Evolutionary conservation across 495 filamentous ascomycete species (phyloP).

Genomic region (Neurospora sp.): DNA sequence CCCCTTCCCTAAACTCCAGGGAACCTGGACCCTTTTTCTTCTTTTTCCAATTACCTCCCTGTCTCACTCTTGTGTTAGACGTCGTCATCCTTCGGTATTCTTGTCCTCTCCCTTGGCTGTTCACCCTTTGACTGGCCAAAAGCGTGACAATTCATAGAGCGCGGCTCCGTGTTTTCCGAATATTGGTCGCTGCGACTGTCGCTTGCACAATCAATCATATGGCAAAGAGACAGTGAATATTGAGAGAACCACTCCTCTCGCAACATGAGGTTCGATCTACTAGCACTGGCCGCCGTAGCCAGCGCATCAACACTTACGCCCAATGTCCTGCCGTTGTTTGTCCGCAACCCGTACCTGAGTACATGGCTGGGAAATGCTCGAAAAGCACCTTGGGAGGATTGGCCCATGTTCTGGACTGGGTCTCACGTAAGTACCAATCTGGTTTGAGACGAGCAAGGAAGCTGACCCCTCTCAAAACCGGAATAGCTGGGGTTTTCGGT

Average conservation of each 20-base stretch:
- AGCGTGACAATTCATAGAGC: background rate
- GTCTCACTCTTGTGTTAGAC: background rate
- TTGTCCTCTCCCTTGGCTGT: background rate
- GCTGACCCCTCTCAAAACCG: background rate
- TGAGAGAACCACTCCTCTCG: background rate
- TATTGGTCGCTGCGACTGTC: background rate
- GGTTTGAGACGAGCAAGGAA: background rate
- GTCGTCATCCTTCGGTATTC: background rate
- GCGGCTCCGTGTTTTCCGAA: background rate
- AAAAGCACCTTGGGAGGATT: conserved; percentile 75
- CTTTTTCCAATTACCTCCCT: background rate
- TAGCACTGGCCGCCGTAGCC: conserved; percentile 28
- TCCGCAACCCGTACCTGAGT: conserved; percentile 87
- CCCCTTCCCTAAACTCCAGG: background rate
- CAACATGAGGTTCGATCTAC: conserved; percentile 21
- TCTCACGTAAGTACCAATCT: conserved; percentile 34
- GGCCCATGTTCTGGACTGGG: conserved; percentile 94
- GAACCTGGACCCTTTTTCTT: background rate
- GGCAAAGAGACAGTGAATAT: background rate
- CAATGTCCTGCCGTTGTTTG: conserved; percentile 76
- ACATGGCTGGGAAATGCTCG: conserved; percentile 77
- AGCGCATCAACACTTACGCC: conserved; percentile 52
- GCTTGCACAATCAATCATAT: background rate
- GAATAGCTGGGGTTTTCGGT: conserved; percentile 65
- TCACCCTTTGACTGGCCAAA: background rate